Evolutionary conservation across 169 alveolate species (phyloP), one percentile per base, ranked within the genome.

Genomic region (Plasmodium ovale): DNA sequence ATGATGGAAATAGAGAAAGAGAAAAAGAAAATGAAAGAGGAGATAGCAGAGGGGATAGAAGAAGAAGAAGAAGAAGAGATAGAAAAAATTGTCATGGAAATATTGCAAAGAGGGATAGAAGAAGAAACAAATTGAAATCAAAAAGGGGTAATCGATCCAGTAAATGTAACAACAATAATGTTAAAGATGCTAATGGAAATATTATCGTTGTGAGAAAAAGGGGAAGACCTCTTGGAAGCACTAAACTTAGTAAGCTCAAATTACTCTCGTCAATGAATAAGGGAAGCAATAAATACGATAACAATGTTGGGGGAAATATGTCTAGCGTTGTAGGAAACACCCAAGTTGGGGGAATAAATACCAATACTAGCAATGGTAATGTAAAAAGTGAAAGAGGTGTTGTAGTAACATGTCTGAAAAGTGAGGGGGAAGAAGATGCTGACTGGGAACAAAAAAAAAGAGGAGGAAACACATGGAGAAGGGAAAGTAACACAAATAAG

Each of bases 221-320:
- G 9, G 90, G 90, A 0, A 82, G 90, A 42, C 90, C 90, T 25
- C 49, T 53, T 6, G 90, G 90, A 29, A 82, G 90, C 64, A 82
- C 90, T 2, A 82, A 82, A 53, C 23, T 82, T 16, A 82, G 39
- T 59, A 82, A 82, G 51, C 27, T 64, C 7, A 51, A 31, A 16
- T 5, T 65, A 44, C 82, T 65, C 23, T 29, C n/a, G 14, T 27
- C 37, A 39, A 19, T n/a, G 29, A 56, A 56, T 39, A 65, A 53
- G n/a, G 39, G 33, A 56, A 82, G 35, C 29, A 64, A 35, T 33
- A 65, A 35, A 42, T 35, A 49, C 35, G 71, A 64, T 3, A 56
- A 65, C 6, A 70, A 44, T 31, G 7, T 23, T 7, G 9, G 23
- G 14, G 77, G n/a, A 23, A 31, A 25, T 51, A 35, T 33, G 4